phyloP scores from a whole-genome alignment of 345 rosid genomes.

The Heritiera littoralis region DNA sequence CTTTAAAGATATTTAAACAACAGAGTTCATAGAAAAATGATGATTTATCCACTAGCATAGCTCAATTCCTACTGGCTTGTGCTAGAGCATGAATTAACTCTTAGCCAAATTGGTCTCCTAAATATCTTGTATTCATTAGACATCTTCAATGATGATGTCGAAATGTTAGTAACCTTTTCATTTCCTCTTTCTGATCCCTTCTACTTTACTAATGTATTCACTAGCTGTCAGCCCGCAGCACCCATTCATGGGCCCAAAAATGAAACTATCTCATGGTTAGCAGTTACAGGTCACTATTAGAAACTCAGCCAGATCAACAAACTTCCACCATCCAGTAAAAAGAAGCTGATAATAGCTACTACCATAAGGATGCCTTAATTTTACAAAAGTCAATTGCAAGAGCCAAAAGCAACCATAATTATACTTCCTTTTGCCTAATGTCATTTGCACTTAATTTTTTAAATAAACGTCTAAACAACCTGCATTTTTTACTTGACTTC shows the following conservation, averaged over 20 bases:
- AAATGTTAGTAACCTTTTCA: background rate
- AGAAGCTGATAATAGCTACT: background rate
- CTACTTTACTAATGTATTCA: background rate
- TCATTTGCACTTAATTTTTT: background rate
- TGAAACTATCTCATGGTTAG: background rate
- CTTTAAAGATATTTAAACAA: background rate
- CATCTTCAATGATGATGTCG: background rate
- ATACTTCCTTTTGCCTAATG: background rate
- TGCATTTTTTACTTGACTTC: background rate
- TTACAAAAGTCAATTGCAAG: background rate
- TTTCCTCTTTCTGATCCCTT: constrained; percentile 1
- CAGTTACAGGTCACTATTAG: background rate
- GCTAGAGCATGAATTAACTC: background rate
- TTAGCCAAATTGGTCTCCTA: background rate
- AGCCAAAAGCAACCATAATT: background rate
- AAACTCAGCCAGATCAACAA: background rate
- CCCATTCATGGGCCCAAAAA: background rate
- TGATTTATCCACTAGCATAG: background rate
- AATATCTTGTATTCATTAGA: background rate
- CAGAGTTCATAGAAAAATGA: constrained; percentile 3
- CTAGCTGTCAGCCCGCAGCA: background rate
- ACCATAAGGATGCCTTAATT: background rate
- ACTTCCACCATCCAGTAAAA: background rate
- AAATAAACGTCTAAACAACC: constrained; percentile 2
- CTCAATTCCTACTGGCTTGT: background rate